phyloP scores from a whole-genome alignment of 2,329 filamentous ascomycete species.

The Aureobasidium vineae region DNA sequence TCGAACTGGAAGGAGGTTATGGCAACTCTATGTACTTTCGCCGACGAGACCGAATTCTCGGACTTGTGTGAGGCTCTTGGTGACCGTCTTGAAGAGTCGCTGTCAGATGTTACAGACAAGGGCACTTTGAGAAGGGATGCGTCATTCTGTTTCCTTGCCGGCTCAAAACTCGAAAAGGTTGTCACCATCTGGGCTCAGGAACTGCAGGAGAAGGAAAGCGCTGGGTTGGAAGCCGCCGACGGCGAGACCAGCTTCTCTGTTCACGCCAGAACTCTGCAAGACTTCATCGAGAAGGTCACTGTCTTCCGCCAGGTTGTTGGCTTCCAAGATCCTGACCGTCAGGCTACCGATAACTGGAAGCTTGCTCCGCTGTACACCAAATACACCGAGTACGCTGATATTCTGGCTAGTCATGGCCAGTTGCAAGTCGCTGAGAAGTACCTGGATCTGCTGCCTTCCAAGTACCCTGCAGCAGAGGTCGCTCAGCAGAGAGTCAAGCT shows the following conservation, averaged over 20 bases:
- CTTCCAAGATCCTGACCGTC: slow-evolving; percentile 76
- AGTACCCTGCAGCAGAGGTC: slow-evolving; percentile 83
- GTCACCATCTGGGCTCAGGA: slow-evolving; percentile 91
- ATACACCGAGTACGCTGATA: slow-evolving; percentile 95
- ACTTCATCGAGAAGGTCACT: slow-evolving; percentile 97
- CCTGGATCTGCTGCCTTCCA: slow-evolving; percentile 76
- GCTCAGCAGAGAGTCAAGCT: slow-evolving; percentile 81
- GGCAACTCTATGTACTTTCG: slow-evolving; percentile 93
- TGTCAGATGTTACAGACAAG: slow-evolving; percentile 52
- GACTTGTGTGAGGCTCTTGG: slow-evolving; percentile 94
- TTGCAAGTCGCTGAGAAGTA: slow-evolving; percentile 86
- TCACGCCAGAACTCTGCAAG: slow-evolving; percentile 82
- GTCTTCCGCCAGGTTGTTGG: slow-evolving; percentile 93
- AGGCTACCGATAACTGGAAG: slow-evolving; percentile 78
- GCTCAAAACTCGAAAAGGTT: slow-evolving; percentile 96
- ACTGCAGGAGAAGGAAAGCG: slow-evolving; percentile 77
- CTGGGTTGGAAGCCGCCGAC: slow-evolving; percentile 61
- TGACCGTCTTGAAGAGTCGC: slow-evolving; percentile 77
- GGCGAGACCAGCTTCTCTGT: slow-evolving; percentile 85
- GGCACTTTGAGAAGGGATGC: slow-evolving; percentile 71
- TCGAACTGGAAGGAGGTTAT: slow-evolving; percentile 96
- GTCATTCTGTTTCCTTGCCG: slow-evolving; percentile 93
- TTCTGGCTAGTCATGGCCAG: slow-evolving; percentile 86
- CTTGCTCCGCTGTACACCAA: slow-evolving; percentile 85
- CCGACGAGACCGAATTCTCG: slow-evolving; percentile 84